Evolutionary conservation across 202 grass and related monocot genomes (phyloP).

Genomic region (Setaria viridis): DNA sequence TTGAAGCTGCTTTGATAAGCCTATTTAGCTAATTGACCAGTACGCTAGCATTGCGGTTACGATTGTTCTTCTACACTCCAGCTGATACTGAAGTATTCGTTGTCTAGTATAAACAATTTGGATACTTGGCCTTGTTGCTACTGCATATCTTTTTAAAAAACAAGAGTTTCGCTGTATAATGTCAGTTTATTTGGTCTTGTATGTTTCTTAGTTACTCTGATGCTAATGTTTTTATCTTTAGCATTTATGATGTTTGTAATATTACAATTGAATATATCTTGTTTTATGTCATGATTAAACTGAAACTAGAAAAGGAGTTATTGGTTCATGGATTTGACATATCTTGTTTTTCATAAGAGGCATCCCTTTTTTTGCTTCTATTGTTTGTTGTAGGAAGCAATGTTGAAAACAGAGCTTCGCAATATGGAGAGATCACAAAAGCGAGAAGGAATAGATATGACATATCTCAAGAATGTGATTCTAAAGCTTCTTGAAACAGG

Average conservation of each 20-base stretch:
- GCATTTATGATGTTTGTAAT: slow-evolving; percentile 17
- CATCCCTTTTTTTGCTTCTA: slow-evolving; percentile 16
- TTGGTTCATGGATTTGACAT: slow-evolving; percentile 9
- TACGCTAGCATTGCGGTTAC: background rate
- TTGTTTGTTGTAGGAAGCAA: slow-evolving; percentile 70
- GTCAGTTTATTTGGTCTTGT: too few relatives aligned
- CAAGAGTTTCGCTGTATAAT: too few relatives aligned
- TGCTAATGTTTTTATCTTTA: background rate
- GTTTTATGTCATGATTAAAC: slow-evolving; percentile 12
- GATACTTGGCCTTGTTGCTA: slow-evolving; percentile 8
- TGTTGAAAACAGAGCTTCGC: slow-evolving; percentile 86
- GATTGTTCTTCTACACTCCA: background rate
- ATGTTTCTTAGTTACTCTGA: too few relatives aligned
- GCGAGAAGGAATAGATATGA: slow-evolving; percentile 98
- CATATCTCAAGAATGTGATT: slow-evolving; percentile 97
- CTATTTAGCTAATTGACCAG: background rate
- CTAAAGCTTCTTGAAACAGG: slow-evolving; percentile 99
- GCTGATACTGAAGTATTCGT: slow-evolving; percentile 22
- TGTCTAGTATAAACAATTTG: slow-evolving; percentile 1
- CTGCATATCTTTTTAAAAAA: background rate
- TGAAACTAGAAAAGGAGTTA: slow-evolving; percentile 14
- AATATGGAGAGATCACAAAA: slow-evolving; percentile 99
- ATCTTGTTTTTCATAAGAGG: slow-evolving; percentile 6
- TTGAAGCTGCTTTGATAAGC: slow-evolving; percentile 9
- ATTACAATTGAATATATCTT: slow-evolving; percentile 7